These are phyloP conservation scores for Collybiopsis luxurians DNA, from an alignment of 768 basidiomycete species.

Conservation along the genomic window DNA sequence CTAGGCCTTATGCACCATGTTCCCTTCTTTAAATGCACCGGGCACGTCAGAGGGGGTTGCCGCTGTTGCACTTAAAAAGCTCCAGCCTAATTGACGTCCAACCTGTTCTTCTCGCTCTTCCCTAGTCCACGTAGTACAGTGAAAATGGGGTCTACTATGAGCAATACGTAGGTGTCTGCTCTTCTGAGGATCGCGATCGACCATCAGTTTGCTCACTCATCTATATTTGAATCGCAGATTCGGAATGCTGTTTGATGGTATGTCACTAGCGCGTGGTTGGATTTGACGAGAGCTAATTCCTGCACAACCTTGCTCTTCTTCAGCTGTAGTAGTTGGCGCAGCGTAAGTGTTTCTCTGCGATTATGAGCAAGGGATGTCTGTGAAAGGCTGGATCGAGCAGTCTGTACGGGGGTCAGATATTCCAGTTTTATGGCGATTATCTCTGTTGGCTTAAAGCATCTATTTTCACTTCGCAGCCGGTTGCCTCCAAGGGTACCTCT, in stretches of 20 bases:
- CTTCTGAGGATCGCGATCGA: not conserved
- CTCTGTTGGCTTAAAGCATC: not conserved
- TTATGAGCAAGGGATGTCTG: too few species aligned
- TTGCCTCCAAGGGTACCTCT: conserved; percentile 7
- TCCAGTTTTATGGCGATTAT: not conserved
- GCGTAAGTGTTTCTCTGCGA: not conserved
- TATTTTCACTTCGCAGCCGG: not conserved
- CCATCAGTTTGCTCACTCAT: not conserved
- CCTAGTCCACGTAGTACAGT: not conserved
- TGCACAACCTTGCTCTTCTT: not conserved
- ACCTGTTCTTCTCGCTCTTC: too few species aligned
- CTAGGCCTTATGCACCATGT: too few species aligned
- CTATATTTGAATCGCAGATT: not conserved
- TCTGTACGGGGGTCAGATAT: not conserved
- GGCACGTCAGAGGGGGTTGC: too few species aligned
- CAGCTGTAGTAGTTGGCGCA: conserved; percentile 5
- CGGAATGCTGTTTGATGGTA: conserved; percentile 7
- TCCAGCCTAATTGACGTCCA: not conserved
- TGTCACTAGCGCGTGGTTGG: not conserved
- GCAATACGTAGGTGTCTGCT: not conserved
- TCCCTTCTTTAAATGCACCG: too few species aligned
- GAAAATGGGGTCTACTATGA: conserved; percentile 1
- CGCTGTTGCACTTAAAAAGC: too few species aligned
- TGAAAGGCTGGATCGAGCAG: not conserved
- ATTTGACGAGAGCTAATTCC: not conserved